phyloP scores from a whole-genome alignment of 202 grass and related monocot species.

The Cymbopogon flexuosus region DNA sequence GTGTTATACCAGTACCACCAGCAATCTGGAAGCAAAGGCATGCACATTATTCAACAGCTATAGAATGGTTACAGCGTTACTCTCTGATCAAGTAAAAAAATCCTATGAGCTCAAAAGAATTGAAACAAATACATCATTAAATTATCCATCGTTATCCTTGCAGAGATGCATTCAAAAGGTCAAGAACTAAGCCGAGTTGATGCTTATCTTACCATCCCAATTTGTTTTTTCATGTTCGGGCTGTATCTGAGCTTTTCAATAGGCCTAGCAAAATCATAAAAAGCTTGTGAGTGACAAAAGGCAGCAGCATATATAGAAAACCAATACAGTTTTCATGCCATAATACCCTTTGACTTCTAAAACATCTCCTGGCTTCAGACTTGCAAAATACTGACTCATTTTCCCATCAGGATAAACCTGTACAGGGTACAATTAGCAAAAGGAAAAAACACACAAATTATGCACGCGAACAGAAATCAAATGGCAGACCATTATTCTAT shows the following conservation, averaged over 20 bases:
- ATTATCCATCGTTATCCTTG: neutral
- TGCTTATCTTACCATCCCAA: constrained; percentile 77
- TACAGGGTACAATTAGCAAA: constrained; percentile 22
- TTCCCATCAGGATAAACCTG: constrained; percentile 94
- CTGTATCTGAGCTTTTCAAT: constrained; percentile 98
- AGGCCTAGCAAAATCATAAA: constrained; percentile 53
- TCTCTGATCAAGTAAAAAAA: neutral
- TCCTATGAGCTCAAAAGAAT: neutral
- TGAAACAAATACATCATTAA: neutral
- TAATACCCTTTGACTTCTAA: constrained; percentile 93
- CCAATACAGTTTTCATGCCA: constrained; percentile 14
- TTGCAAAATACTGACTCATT: constrained; percentile 94
- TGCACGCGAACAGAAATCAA: constrained; percentile 12
- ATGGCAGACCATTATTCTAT: constrained; percentile 5
- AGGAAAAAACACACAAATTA: neutral
- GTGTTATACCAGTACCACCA: constrained; percentile 89
- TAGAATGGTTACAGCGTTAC: neutral
- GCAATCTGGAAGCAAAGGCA: constrained; percentile 58
- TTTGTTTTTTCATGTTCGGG: constrained; percentile 97
- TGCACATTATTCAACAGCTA: constrained; percentile 20
- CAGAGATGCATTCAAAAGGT: constrained; percentile 3
- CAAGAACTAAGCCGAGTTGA: neutral
- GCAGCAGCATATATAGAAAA: neutral
- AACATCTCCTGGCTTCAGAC: constrained; percentile 84
- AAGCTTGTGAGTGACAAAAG: constrained; percentile 18